A percentile compares a stretch with the other conserved stretches of the same genome.
phyloP scores from a whole-genome alignment of 2,329 filamentous ascomycete species.

The Bertia moriformis region DNA sequence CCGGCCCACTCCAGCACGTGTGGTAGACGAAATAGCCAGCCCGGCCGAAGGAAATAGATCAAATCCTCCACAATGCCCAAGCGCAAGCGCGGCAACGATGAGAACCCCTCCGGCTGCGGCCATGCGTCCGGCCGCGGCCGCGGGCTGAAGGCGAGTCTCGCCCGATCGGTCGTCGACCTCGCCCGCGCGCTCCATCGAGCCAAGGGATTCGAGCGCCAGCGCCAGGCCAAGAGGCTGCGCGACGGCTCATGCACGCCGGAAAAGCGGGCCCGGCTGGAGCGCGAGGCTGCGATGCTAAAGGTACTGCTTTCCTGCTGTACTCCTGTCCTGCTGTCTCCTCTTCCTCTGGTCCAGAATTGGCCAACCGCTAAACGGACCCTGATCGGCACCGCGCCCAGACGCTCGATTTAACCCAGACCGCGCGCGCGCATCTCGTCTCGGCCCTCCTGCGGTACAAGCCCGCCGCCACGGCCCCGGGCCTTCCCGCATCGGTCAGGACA shows the following conservation, averaged over 20 bases:
- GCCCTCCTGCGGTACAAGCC: slow-evolving; percentile 37
- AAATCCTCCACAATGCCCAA: slow-evolving; percentile 34
- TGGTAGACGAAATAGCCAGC: no score
- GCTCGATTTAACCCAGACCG: slow-evolving; percentile 41
- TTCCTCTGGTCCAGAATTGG: neutral
- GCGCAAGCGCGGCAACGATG: slow-evolving; percentile 34
- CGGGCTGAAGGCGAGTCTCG: slow-evolving; percentile 32
- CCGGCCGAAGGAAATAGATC: no score
- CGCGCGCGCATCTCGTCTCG: slow-evolving; percentile 37
- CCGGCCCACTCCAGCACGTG: no score
- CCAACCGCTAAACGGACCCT: slow-evolving; percentile 4
- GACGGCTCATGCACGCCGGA: slow-evolving; percentile 28
- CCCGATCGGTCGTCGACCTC: slow-evolving; percentile 42
- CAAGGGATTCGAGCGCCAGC: slow-evolving; percentile 67
- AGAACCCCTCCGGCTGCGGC: slow-evolving; percentile 8
- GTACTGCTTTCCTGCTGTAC: slow-evolving; percentile 14
- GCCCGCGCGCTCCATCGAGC: slow-evolving; percentile 55
- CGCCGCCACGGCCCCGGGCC: slow-evolving; percentile 29
- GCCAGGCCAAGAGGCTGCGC: slow-evolving; percentile 45
- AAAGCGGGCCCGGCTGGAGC: slow-evolving; percentile 44
- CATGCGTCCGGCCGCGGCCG: no score
- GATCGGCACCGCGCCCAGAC: slow-evolving; percentile 20
- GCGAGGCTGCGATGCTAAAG: slow-evolving; percentile 41
- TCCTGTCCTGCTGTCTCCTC: no score
- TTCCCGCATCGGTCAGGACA: slow-evolving; percentile 30